Base-by-base conservation (phyloP, 345 rosid species). In the Iberis pinnata region DNA sequence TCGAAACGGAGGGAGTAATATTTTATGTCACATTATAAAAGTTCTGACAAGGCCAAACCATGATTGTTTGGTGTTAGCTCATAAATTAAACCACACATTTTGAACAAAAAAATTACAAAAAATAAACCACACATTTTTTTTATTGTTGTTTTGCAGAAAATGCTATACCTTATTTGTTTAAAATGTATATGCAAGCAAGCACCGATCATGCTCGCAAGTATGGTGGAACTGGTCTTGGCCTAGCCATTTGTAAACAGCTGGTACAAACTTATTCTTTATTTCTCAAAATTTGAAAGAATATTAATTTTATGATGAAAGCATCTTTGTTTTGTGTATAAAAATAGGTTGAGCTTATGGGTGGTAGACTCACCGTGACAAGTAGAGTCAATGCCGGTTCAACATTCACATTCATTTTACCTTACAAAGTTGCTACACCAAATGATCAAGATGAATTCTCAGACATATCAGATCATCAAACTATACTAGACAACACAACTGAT, bases 321-420 rank as follows among this genome's bases (percentile, higher is more conserved):
- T 47, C 11, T 12, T 9, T 7, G 12, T 67, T 58, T 43, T 45
- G 22, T n/a, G n/a, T n/a, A n/a, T n/a, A n/a, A n/a, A n/a, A n/a
- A 54, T 57, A 90, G 98, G 95, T 88, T 63, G 89, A 92, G 73
- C 74, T 92, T 73, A 92, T 92, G 98, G 96, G 96, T 3, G 98
- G 98, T 52, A 75, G 56, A 33, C 88, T 92, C 20, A 88, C 96
- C 0, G 96, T 92, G 49, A 78, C 93, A 12, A 92, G 98, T 71
- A 64, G 19, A 64, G 98, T 79, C 70, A 71, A 78, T 43, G 53
- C 49, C 12, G 98, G 98, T n/a, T 92, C 96, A 20, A 88, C 83
- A 10, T 92, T 92, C 65, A 92, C 95, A 15, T 92, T 92, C 54
- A 72, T 81, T 51, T 75, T 92, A 29, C 96, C 96, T 9, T 92